Evolutionary conservation across 805 yeast genomes (phyloP), one percentile per base, ranked within the genome.

Genomic region (Ogataea corticis): DNA sequence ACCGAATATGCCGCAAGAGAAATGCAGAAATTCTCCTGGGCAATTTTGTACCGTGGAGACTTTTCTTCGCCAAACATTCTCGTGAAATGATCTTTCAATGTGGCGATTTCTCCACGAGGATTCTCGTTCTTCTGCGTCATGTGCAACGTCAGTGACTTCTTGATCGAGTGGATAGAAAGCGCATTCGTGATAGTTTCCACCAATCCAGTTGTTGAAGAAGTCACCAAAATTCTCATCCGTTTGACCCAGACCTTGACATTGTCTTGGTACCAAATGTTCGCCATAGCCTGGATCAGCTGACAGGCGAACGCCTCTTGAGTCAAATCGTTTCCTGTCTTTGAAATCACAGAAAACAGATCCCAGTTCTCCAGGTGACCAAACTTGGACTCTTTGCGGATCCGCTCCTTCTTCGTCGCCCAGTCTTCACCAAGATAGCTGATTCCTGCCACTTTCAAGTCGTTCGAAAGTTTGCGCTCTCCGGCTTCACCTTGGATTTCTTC

Each of bases 271-370:
- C 98, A 94, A 35, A 89, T 81, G 41, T 80, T 80, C 1, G 96
- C 82, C 68, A 92, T 87, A 18, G 96, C 85, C 49, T 86, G 85
- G 41, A 94, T 92, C 35, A 94, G 65, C 63, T 94, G 99, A 51
- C 97, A 90, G 0, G 99, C 99, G 72, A 94, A 90, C 0, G 99
- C 97, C 65, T 94, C 99, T 63, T 94, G 99, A 18, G 96, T 86
- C 41, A 94, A 66, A 67, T 94, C 99, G 58, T 87, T 92, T 29
- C 99, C 99, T 25, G 96, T 92, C 61, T 94, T 94, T 11, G 95
- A 96, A 61, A 94, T 94, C 2, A 92, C 97, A 0, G 97, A 91
- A 54, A 92, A 89, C 32, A 94, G 65, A 51, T 94, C 97, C 99
- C 99, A 94, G 62, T 89, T 87, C 19, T 85, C 87, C 27, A 86